Evolutionary conservation across 2,329 filamentous ascomycete species (phyloP).

Genomic region (Cercospora berteroae): DNA sequence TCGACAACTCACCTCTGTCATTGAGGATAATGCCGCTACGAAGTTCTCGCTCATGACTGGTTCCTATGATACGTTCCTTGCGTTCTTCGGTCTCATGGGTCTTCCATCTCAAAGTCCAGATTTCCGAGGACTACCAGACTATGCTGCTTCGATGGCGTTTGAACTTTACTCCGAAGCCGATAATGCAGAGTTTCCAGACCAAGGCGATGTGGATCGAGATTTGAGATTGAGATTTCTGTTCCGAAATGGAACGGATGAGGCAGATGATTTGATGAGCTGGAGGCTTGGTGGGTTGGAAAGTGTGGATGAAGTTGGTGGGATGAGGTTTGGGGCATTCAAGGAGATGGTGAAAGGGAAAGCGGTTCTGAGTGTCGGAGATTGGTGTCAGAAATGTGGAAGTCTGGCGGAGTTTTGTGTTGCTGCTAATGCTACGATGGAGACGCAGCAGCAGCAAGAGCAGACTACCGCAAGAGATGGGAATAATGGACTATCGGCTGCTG

Average conservation of each 20-base stretch:
- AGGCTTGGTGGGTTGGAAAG: slow-evolving; percentile 49
- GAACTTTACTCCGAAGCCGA: slow-evolving; percentile 9
- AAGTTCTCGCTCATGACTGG: slow-evolving; percentile 15
- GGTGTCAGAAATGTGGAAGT: slow-evolving; percentile 10
- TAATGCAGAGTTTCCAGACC: neutral
- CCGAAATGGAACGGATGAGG: slow-evolving; percentile 52
- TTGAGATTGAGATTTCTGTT: slow-evolving; percentile 56
- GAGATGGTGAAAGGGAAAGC: neutral
- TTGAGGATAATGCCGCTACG: neutral
- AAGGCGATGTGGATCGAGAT: slow-evolving; percentile 35
- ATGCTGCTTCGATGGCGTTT: slow-evolving; percentile 8
- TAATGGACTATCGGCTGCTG: slow-evolving; percentile 6
- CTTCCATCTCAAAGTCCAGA: neutral
- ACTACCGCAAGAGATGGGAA: no score
- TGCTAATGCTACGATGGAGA: slow-evolving; percentile 1
- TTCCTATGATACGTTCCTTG: slow-evolving; percentile 12
- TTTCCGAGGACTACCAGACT: slow-evolving; percentile 4
- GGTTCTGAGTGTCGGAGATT: slow-evolving; percentile 6
- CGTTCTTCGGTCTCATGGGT: slow-evolving; percentile 13
- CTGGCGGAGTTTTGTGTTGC: slow-evolving; percentile 14
- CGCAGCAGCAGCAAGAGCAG: no score
- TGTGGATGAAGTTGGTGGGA: slow-evolving; percentile 39
- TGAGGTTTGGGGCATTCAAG: slow-evolving; percentile 21
- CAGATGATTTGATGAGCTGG: slow-evolving; percentile 41
- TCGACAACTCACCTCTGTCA: neutral